A percentile compares a stretch with the other conserved stretches of the same genome.
phyloP scores from a whole-genome alignment of 768 basidiomycete genomes.

The Naematelia aurantialba region DNA sequence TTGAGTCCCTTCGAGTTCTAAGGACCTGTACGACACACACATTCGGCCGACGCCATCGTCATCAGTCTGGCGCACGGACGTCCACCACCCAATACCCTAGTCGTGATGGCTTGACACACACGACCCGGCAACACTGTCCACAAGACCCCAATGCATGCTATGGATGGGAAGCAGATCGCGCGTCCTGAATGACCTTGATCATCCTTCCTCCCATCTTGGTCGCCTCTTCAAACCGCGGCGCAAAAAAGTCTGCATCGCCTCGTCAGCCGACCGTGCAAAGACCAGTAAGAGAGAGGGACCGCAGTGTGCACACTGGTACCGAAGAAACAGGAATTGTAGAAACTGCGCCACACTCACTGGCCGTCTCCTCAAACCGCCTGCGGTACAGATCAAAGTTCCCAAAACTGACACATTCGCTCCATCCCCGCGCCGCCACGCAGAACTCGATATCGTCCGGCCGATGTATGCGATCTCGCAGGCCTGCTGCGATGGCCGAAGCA shows the following conservation, averaged over 20 bases:
- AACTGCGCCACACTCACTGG: slow-evolving; percentile 31
- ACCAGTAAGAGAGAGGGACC: not conserved
- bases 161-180: not conserved
- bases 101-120: too few species aligned
- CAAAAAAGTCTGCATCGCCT: slow-evolving; percentile 67
- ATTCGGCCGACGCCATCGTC: too few species aligned
- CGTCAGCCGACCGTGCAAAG: not conserved
- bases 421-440: slow-evolving; percentile 84
- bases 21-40: too few species aligned
- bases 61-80: too few species aligned
- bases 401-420: slow-evolving; percentile 93
- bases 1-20: too few species aligned
- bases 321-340: not conserved
- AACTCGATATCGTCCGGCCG: slow-evolving; percentile 90
- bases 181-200: slow-evolving; percentile 69
- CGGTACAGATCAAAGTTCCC: slow-evolving; percentile 86
- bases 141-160: not conserved
- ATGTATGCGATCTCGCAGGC: slow-evolving; percentile 70
- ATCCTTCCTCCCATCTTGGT: slow-evolving; percentile 76
- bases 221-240: slow-evolving; percentile 80
- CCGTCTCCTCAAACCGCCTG: slow-evolving; percentile 72
- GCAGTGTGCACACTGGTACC: not conserved
- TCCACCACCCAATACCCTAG: too few species aligned
- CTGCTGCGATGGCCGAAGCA: slow-evolving; percentile 68
- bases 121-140: too few species aligned